Base-by-base conservation (phyloP, 805 yeast species). In the Hanseniaspora meyeri region DNA sequence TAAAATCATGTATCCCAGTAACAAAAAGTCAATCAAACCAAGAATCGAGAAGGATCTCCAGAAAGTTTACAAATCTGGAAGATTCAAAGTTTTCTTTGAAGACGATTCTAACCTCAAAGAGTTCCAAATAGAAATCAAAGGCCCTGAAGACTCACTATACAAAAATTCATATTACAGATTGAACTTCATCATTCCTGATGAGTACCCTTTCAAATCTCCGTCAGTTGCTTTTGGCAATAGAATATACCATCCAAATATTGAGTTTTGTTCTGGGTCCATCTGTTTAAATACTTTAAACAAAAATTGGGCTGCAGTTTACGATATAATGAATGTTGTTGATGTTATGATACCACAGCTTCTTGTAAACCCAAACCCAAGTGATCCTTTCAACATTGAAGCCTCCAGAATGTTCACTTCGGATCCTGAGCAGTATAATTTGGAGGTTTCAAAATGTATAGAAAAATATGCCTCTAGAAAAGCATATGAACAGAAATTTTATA, bases 231-330 rank as follows among this genome's bases (percentile, higher is more conserved):
- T 91, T 66, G 81, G 81, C 52, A 93, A 90, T 70, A 85, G 83
- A 66, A 91, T 93, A 19, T 90, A 81, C 70, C 98, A 91, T 68
- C 98, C 98, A 6, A 91, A 91, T 65, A 89, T 91, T 60, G 98
- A 91, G 66, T 95, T 89, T 66, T 76, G 81, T 31, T 82, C 81
- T 16, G 98, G 98, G 0, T 82, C 95, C 0, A 96, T 91, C 7
- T 91, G 98, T 70, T 79, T 91, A 51, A 97, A 91, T 68, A 97
- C 93, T 17, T 90, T 91, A 60, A 91, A 91, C 68, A 96, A 91
- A 66, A 88, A 97, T 0, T 91, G 98, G 98, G 86, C 95, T 43
- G 97, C 98, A 1, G 86, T 91, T 88, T 91, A 89, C 73, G 97
- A 93, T 56, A 77, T 93, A 61, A 74, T 83, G 61, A 93, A 93